phyloP scores from a whole-genome alignment of 2,329 filamentous ascomycete species.

The Fusarium sulawesiense region DNA sequence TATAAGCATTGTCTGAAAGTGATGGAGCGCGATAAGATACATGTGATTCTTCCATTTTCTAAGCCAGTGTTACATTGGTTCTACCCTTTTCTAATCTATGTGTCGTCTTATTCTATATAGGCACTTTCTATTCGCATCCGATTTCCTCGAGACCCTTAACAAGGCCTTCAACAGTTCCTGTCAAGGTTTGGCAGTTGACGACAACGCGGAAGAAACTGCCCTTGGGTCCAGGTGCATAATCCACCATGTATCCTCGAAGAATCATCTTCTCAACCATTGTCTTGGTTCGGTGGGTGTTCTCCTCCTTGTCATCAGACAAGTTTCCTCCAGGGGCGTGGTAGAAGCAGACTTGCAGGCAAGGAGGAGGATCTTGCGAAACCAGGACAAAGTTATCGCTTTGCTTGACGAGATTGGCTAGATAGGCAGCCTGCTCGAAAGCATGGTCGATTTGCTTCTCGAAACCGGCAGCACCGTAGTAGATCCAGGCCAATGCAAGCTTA shows the following conservation, averaged over 20 bases:
- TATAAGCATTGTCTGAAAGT: background rate
- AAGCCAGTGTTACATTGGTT: background rate
- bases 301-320: constrained; percentile 55
- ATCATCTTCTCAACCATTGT: constrained; percentile 62
- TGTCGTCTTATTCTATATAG: background rate
- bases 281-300: constrained; percentile 63
- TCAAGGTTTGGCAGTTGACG: constrained; percentile 66
- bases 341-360: constrained; percentile 95
- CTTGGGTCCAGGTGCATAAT: constrained; percentile 67
- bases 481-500: constrained; percentile 89
- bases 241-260: constrained; percentile 67
- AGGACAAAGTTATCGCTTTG: constrained; percentile 72
- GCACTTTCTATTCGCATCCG: constrained; percentile 44
- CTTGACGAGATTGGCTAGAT: constrained; percentile 72
- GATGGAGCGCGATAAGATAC: background rate
- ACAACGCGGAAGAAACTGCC: constrained; percentile 71
- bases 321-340: constrained; percentile 75
- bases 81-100: background rate
- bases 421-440: constrained; percentile 77
- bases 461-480: constrained; percentile 84
- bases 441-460: constrained; percentile 77
- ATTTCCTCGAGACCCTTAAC: constrained; percentile 65
- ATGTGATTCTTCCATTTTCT: background rate
- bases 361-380: constrained; percentile 80
- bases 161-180: constrained; percentile 63